These are phyloP conservation scores for Bolboschoenus planiculmis DNA, from an alignment of 176 grass and related monocot species.

Conservation along the genomic window DNA sequence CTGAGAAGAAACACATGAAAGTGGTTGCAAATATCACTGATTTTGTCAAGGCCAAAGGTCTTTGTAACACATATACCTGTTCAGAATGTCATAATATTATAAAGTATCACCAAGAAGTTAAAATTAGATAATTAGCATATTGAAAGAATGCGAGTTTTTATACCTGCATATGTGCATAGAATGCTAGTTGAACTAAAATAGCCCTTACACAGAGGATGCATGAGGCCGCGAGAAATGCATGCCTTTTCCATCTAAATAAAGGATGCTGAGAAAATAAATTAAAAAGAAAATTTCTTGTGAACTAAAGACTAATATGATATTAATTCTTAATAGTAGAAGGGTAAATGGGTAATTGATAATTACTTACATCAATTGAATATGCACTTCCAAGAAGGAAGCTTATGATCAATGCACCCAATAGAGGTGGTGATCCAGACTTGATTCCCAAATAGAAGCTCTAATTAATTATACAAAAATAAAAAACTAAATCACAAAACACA, in stretches of 20 bases:
- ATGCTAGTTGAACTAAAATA: conserved; percentile 64
- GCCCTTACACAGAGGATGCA: conserved; percentile 78
- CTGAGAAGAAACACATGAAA: conserved; percentile 87
- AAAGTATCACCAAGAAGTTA: not conserved
- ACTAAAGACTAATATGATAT: conserved; percentile 7
- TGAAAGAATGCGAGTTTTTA: not conserved
- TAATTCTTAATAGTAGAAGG: not conserved
- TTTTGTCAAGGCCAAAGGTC: conserved; percentile 44
- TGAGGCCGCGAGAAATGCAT: conserved; percentile 62
- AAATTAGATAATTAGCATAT: not conserved
- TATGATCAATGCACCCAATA: conserved; percentile 46
- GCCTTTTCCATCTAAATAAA: conserved; percentile 62
- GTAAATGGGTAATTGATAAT: not conserved
- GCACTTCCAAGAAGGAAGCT: conserved; percentile 88
- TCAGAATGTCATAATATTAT: conserved; percentile 19
- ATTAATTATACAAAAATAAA: conserved; percentile 10
- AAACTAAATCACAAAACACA: not conserved
- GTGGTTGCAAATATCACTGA: conserved; percentile 59
- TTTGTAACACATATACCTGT: conserved; percentile 75
- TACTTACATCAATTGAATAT: conserved; percentile 78
- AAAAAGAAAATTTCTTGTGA: not conserved
- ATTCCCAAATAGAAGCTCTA: conserved; percentile 71
- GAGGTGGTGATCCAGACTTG: conserved; percentile 42
- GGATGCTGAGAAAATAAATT: conserved; percentile 40
- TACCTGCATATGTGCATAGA: conserved; percentile 94